Percentiles rank a stretch among this genome's conserved stretches.
phyloP scores from a whole-genome alignment of 768 basidiomycete genomes.

The Phaffia australis region DNA sequence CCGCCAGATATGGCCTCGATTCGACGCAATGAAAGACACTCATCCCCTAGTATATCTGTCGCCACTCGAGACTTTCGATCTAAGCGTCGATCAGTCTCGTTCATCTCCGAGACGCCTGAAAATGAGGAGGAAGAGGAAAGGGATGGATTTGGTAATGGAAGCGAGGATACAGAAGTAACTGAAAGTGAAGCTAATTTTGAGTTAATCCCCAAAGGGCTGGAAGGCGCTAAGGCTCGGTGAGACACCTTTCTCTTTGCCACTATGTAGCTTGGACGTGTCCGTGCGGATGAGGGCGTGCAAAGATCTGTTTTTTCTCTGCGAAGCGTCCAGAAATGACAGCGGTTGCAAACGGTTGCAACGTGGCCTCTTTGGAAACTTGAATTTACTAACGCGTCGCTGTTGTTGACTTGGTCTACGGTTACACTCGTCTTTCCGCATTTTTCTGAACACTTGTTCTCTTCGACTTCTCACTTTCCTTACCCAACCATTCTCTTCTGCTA shows the following conservation, averaged over 20 bases:
- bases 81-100: neutral
- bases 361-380: neutral
- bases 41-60: slow-evolving; percentile 5
- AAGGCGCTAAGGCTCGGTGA: slow-evolving; percentile 16
- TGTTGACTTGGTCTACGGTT: neutral
- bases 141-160: neutral
- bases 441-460: neutral
- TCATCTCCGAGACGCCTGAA: neutral
- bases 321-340: neutral
- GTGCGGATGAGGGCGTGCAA: too few species aligned
- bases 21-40: neutral
- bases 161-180: neutral
- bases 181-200: slow-evolving; percentile 11
- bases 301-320: too few species aligned
- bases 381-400: slow-evolving; percentile 1
- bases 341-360: too few species aligned
- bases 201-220: neutral
- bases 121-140: neutral
- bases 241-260: neutral
- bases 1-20: slow-evolving; percentile 5
- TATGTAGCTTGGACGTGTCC: too few species aligned
- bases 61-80: neutral
- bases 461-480: neutral
- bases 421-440: neutral
- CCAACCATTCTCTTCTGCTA: neutral